Percentiles rank a stretch among this genome's conserved stretches.
phyloP scores from a whole-genome alignment of 345 rosid species.

The Chamaenerion angustifolium region DNA sequence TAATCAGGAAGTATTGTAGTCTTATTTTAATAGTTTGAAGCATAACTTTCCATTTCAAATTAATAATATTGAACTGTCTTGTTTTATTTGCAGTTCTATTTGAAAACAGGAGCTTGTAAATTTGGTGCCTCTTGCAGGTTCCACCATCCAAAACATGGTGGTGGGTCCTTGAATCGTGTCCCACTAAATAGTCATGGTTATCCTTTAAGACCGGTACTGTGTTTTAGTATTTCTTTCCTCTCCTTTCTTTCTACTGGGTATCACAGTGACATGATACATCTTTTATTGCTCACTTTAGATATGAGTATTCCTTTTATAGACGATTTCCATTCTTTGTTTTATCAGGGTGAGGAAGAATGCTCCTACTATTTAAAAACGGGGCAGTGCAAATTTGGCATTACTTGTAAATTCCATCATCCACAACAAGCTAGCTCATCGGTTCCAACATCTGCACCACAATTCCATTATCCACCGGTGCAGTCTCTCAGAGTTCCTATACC shows the following conservation, averaged over 20 bases:
- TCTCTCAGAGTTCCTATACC: conserved; percentile 48
- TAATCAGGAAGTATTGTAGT: neutral
- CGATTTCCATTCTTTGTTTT: conserved; percentile 15
- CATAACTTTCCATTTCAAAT: neutral
- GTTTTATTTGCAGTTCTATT: conserved; percentile 46
- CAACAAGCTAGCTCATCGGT: conserved; percentile 48
- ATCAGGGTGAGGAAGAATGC: conserved; percentile 87
- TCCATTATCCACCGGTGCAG: conserved; percentile 72
- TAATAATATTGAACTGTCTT: conserved; percentile 1
- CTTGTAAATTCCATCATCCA: conserved; percentile 95
- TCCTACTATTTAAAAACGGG: conserved; percentile 87
- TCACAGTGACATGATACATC: too few relatives aligned
- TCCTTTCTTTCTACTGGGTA: neutral
- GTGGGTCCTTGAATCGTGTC: conserved; percentile 47
- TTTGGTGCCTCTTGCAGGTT: conserved; percentile 96
- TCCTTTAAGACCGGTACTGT: conserved; percentile 58
- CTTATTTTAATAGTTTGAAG: too few relatives aligned
- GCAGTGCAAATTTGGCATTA: conserved; percentile 84
- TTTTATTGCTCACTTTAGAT: too few relatives aligned
- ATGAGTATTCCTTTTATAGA: conserved; percentile 4
- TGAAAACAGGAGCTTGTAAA: conserved; percentile 81
- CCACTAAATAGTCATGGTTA: conserved; percentile 57
- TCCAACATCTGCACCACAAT: conserved; percentile 52
- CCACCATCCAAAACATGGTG: conserved; percentile 83
- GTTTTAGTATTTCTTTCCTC: neutral